These are phyloP conservation scores for Apiotrichum montevideense DNA, from an alignment of 1,284 basidiomycete genomes.

Conservation along the genomic window DNA sequence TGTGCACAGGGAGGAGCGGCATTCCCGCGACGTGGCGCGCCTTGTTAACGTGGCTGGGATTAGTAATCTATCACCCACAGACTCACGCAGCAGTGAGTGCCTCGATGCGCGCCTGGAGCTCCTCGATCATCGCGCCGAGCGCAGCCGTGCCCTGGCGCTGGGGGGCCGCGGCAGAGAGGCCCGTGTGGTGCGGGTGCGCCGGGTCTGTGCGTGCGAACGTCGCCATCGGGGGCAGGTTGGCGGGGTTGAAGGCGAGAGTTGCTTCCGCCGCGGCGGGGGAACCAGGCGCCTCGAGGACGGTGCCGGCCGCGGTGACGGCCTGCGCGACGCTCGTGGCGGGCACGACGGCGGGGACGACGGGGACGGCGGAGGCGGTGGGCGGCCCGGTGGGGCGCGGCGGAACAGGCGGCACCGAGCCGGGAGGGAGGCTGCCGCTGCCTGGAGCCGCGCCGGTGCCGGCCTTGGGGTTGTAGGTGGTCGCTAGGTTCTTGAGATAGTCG, in stretches of 20 bases:
- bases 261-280: too few species aligned
- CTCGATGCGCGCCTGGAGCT: neutral
- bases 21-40: neutral
- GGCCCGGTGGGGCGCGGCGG: neutral
- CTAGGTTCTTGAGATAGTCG: conserved; percentile 2
- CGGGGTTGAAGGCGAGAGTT: too few species aligned
- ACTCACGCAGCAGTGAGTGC: conserved; percentile 1
- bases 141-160: neutral
- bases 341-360: neutral
- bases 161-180: neutral
- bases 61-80: neutral
- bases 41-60: neutral
- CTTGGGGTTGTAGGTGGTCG: neutral
- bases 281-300: too few species aligned
- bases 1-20: neutral
- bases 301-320: too few species aligned
- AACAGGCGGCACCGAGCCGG: neutral
- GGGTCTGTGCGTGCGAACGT: neutral
- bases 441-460: neutral
- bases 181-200: neutral
- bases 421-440: neutral
- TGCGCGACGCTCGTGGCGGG: too few species aligned
- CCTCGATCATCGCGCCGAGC: neutral
- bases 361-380: neutral
- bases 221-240: neutral